These are phyloP conservation scores for Pulveroboletus sp. DNA, from an alignment of 768 basidiomycete genomes.

Conservation along the genomic window DNA sequence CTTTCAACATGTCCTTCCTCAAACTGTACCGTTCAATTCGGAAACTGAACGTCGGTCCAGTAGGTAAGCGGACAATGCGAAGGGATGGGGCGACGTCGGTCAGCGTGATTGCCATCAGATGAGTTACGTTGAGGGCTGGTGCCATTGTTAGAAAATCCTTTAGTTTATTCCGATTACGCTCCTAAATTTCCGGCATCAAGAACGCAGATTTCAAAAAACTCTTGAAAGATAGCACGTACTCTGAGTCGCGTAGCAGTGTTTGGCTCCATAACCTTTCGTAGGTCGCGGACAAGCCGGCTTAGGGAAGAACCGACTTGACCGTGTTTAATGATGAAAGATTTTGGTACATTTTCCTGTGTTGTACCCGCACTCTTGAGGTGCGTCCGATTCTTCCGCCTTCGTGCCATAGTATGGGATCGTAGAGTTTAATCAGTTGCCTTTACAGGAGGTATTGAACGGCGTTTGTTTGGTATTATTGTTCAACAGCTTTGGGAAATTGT, in stretches of 20 bases:
- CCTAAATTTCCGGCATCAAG: constrained; percentile 46
- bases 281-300: constrained; percentile 84
- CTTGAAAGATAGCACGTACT: constrained; percentile 41
- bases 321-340: constrained; percentile 96
- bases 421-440: constrained; percentile 17
- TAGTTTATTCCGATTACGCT: constrained; percentile 83
- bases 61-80: constrained; percentile 80
- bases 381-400: constrained; percentile 74
- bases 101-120: constrained; percentile 87
- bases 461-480: constrained; percentile 28
- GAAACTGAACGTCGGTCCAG: constrained; percentile 93
- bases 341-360: constrained; percentile 51
- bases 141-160: constrained; percentile 94
- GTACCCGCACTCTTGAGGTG: constrained; percentile 62
- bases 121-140: constrained; percentile 85
- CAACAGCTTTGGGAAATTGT: constrained; percentile 1
- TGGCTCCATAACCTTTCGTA: constrained; percentile 96
- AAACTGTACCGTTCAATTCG: constrained; percentile 89
- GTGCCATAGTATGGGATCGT: constrained; percentile 49
- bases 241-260: constrained; percentile 91
- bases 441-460: constrained; percentile 8
- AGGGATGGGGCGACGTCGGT: constrained; percentile 83
- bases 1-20: constrained; percentile 74
- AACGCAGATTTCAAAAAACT: neutral
- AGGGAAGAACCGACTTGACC: constrained; percentile 88